Percentiles rank a stretch among this genome's conserved stretches.
phyloP scores from a whole-genome alignment of 23 red algal species.

The Gracilariopsis chorda region DNA sequence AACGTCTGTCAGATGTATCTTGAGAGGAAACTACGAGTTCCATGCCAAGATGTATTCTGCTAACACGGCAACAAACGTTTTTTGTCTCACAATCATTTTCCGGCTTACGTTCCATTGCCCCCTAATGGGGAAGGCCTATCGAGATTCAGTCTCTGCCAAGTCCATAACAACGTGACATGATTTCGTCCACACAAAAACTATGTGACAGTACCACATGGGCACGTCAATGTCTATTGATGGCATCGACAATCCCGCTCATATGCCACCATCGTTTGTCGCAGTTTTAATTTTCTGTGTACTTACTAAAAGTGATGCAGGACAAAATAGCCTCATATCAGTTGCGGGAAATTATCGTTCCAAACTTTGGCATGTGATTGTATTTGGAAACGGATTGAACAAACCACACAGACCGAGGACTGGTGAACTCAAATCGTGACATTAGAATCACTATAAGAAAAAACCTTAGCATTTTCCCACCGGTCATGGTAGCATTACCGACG shows the following conservation, averaged over 20 bases:
- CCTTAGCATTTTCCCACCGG: background rate
- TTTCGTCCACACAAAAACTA: background rate
- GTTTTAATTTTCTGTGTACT: background rate
- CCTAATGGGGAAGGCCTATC: background rate
- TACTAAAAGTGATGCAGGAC: background rate
- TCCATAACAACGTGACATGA: background rate
- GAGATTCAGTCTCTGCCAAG: slow-evolving; percentile 1
- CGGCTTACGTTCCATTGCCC: background rate
- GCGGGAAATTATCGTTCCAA: slow-evolving; percentile 15
- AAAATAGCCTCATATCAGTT: background rate
- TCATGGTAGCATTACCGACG: background rate
- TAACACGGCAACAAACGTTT: background rate
- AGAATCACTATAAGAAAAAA: background rate
- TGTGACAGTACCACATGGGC: background rate
- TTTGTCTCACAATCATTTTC: slow-evolving; percentile 35
- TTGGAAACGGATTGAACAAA: background rate
- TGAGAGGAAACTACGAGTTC: background rate
- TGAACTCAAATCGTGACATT: background rate
- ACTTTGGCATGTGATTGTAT: background rate
- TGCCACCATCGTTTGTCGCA: background rate
- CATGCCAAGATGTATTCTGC: background rate
- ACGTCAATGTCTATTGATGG: background rate
- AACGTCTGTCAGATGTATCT: background rate
- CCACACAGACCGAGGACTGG: background rate
- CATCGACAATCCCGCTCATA: background rate